These are phyloP conservation scores for Phytophthora vignae DNA, from an alignment of 352 stramenopile species.

Conservation along the genomic window DNA sequence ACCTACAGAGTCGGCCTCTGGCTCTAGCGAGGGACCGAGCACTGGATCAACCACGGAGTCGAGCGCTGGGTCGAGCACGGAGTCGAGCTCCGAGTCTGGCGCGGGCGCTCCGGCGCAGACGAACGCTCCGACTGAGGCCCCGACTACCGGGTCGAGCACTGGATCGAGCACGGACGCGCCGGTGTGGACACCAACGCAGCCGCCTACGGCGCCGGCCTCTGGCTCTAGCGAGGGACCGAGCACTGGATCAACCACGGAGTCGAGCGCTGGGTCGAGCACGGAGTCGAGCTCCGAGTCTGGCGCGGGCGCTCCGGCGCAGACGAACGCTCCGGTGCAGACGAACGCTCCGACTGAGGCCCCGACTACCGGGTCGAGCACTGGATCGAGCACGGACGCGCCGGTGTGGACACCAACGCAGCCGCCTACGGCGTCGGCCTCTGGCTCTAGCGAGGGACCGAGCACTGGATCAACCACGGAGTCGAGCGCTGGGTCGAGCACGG, in stretches of 20 bases:
- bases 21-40: not conserved
- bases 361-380: not conserved
- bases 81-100: too few species aligned
- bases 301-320: not conserved
- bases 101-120: not conserved
- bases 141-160: not conserved
- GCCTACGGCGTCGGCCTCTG: not conserved
- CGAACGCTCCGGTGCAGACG: slow-evolving; percentile 3
- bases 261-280: not conserved
- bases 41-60: not conserved
- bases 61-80: not conserved
- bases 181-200: slow-evolving; percentile 5
- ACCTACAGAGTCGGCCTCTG: slow-evolving; percentile 12
- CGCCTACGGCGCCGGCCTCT: not conserved
- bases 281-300: not conserved
- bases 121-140: not conserved
- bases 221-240: not conserved
- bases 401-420: not conserved
- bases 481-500: not conserved
- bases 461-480: not conserved
- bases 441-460: not conserved
- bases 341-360: not conserved
- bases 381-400: not conserved
- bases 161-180: not conserved
- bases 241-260: too few species aligned